phyloP scores from a whole-genome alignment of 768 basidiomycete species.

The Lenzites betulinus region DNA sequence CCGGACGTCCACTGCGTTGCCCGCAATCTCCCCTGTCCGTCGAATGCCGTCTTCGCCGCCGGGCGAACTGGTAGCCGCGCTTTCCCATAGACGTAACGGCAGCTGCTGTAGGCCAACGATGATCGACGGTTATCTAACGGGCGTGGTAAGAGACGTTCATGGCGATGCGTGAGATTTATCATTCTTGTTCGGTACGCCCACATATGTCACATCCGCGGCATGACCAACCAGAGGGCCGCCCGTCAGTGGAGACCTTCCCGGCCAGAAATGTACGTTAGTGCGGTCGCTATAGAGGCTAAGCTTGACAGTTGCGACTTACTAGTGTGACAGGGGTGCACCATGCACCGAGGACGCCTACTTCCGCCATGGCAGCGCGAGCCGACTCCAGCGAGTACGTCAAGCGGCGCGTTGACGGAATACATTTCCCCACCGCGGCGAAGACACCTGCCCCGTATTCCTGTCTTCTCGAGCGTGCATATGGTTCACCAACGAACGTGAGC shows the following conservation, averaged over 20 bases:
- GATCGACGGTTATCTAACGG: slow-evolving; percentile 2
- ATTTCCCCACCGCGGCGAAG: neutral
- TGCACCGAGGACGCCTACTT: neutral
- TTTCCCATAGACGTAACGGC: neutral
- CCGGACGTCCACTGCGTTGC: neutral
- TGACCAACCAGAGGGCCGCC: neutral
- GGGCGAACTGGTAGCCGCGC: neutral
- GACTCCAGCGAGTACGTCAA: neutral
- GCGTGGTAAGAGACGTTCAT: neutral
- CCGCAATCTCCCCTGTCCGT: neutral
- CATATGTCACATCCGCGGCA: neutral
- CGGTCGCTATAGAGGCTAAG: neutral
- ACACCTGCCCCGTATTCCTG: neutral
- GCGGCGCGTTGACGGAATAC: neutral
- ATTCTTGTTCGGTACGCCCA: slow-evolving; percentile 6
- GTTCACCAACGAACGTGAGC: neutral
- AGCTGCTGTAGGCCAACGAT: neutral
- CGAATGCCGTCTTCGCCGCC: neutral
- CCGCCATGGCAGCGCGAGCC: neutral
- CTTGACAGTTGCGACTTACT: neutral
- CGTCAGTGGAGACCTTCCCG: neutral
- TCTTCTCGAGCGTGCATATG: neutral
- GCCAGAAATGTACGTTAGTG: neutral
- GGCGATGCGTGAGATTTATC: neutral
- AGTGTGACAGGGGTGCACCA: neutral